These are phyloP conservation scores for Monilinia fructicola DNA, from an alignment of 2,329 filamentous ascomycete species.

Conservation along the genomic window DNA sequence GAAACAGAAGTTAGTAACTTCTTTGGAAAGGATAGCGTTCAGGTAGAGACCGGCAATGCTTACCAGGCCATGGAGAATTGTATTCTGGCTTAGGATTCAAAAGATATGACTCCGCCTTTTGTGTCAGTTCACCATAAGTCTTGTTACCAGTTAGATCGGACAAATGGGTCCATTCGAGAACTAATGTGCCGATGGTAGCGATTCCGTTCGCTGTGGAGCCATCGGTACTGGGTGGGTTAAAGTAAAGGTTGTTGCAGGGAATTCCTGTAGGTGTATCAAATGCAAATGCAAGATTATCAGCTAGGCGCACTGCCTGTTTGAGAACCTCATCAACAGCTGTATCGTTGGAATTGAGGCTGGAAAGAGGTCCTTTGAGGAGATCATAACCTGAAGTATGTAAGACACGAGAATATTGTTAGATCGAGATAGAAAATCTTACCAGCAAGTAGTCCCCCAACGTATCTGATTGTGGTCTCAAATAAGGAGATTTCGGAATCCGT, in stretches of 20 bases:
- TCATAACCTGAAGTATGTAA: slow-evolving; percentile 55
- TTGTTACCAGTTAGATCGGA: slow-evolving; percentile 70
- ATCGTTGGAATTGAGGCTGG: slow-evolving; percentile 48
- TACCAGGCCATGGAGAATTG: slow-evolving; percentile 68
- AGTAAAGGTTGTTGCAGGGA: slow-evolving; percentile 66
- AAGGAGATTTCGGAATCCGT: slow-evolving; percentile 64
- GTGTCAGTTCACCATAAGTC: slow-evolving; percentile 64
- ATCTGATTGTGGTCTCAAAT: slow-evolving; percentile 90
- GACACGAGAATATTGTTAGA: slow-evolving; percentile 1
- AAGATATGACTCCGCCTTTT: slow-evolving; percentile 69
- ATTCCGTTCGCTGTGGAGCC: slow-evolving; percentile 63
- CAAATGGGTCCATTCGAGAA: slow-evolving; percentile 81
- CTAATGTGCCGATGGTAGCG: slow-evolving; percentile 73
- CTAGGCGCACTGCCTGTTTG: slow-evolving; percentile 64
- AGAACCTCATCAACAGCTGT: slow-evolving; percentile 58
- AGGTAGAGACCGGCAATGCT: not conserved
- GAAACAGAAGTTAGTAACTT: not conserved
- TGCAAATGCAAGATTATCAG: slow-evolving; percentile 70
- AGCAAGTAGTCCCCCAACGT: slow-evolving; percentile 76
- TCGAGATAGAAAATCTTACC: slow-evolving; percentile 48
- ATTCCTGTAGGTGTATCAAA: slow-evolving; percentile 77
- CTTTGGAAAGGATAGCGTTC: not conserved
- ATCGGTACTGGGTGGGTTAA: slow-evolving; percentile 53
- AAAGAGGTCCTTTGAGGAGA: slow-evolving; percentile 67
- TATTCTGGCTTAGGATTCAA: slow-evolving; percentile 62